Percentiles rank a stretch among this genome's conserved stretches.
Evolutionary conservation across 169 alveolate genomes (phyloP).

Genomic region (Eimeria brunetti): DNA sequence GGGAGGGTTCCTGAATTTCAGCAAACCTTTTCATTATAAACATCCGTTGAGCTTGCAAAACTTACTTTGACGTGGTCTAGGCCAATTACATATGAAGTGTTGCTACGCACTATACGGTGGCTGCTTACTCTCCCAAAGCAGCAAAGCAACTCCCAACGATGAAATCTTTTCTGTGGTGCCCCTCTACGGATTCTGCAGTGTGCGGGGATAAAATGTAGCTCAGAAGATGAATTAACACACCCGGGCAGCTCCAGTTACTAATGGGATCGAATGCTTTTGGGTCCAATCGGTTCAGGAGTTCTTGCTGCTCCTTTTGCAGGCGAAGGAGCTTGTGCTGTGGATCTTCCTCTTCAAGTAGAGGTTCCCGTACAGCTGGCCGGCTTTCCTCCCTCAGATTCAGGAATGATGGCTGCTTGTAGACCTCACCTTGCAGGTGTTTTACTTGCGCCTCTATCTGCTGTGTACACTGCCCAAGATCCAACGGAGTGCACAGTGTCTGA

Average conservation of each 20-base stretch:
- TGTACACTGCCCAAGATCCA: constrained; percentile 31
- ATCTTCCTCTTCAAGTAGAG: background rate
- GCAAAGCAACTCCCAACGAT: background rate
- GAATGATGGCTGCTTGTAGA: background rate
- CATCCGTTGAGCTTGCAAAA: background rate
- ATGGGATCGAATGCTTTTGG: constrained; percentile 41
- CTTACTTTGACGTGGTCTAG: background rate
- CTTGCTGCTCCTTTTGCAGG: constrained; percentile 54
- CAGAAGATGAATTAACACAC: background rate
- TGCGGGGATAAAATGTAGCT: background rate
- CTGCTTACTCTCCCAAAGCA: background rate
- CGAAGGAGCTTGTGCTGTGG: constrained; percentile 55
- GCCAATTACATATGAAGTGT: background rate
- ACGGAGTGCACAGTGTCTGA: constrained; percentile 17
- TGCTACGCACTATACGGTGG: background rate
- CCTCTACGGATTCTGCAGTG: background rate
- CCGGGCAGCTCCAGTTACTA: constrained; percentile 58
- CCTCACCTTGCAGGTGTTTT: constrained; percentile 17
- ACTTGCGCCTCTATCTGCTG: constrained; percentile 25
- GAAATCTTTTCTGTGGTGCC: background rate
- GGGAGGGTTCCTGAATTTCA: constrained; percentile 30
- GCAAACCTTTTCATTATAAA: background rate
- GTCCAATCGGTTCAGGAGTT: background rate
- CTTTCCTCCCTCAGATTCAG: background rate
- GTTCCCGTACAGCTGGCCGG: background rate